Conservation (phyloP, 1,284 basidiomycete species). For the Fomes fomentarius region DNA sequence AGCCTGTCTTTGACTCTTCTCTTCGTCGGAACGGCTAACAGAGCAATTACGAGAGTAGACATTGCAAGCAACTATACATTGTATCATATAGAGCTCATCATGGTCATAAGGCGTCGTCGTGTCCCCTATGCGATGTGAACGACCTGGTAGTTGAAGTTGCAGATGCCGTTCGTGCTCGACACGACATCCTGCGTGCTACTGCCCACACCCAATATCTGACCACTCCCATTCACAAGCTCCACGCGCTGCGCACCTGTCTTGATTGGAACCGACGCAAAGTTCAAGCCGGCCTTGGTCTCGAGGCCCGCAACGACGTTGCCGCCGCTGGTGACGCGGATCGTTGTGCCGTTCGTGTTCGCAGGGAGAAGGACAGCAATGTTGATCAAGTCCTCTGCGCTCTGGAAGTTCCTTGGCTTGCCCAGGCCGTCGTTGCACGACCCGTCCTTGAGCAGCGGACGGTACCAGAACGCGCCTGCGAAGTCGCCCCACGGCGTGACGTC, state of each 20-base stretch:
- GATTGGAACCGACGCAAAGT: slow-evolving; percentile 12
- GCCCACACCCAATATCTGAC: slow-evolving; percentile 11
- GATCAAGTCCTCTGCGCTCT: slow-evolving; percentile 16
- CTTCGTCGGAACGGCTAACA: no score
- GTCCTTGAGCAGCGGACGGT: slow-evolving; percentile 11
- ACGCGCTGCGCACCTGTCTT: slow-evolving; percentile 12
- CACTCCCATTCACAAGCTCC: slow-evolving; percentile 8
- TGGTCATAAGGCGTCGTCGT: no score
- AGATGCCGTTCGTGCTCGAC: slow-evolving; percentile 8
- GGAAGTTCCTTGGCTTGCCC: slow-evolving; percentile 10
- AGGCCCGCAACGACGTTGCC: slow-evolving; percentile 13
- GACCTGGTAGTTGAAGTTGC: slow-evolving; percentile 20
- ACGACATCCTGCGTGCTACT: slow-evolving; percentile 17
- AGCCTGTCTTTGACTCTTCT: no score
- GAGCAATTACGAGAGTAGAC: no score
- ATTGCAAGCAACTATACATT: no score
- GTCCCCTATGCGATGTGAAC: slow-evolving; percentile 12
- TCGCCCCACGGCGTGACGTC: slow-evolving; percentile 13
- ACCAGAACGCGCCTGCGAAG: slow-evolving; percentile 22
- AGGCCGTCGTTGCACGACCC: slow-evolving; percentile 14
- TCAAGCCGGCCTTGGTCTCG: slow-evolving; percentile 13
- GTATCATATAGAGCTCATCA: no score
- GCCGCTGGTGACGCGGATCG: slow-evolving; percentile 11
- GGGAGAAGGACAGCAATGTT: slow-evolving; percentile 19
- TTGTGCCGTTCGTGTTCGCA: slow-evolving; percentile 7